These are phyloP conservation scores for Pythium brachiatum DNA, from an alignment of 352 stramenopile species.

Conservation along the genomic window DNA sequence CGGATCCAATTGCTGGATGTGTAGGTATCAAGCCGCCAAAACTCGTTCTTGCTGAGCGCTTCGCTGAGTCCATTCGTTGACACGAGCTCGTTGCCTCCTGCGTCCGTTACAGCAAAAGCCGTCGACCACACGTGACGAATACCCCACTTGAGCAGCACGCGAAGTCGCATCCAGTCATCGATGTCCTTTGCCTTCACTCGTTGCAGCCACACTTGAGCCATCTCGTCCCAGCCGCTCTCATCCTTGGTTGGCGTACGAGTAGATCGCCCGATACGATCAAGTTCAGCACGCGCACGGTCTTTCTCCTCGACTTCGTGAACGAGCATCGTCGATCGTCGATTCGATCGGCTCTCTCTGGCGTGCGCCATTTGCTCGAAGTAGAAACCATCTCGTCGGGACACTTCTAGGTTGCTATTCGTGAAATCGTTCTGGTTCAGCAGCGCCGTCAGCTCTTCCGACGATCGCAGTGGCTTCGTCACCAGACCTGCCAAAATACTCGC, in stretches of 20 bases:
- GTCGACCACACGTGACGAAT: slow-evolving; percentile 74
- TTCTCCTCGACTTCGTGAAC: slow-evolving; percentile 62
- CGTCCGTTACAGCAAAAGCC: slow-evolving; percentile 10
- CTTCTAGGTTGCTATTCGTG: slow-evolving; percentile 65
- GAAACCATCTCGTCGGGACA: slow-evolving; percentile 72
- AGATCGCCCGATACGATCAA: slow-evolving; percentile 67
- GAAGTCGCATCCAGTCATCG: slow-evolving; percentile 85
- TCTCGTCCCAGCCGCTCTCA: slow-evolving; percentile 5
- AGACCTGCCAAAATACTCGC: slow-evolving; percentile 63
- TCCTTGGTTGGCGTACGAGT: slow-evolving; percentile 32
- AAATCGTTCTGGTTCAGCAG: slow-evolving; percentile 67
- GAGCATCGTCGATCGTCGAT: slow-evolving; percentile 54
- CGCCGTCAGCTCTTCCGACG: slow-evolving; percentile 57
- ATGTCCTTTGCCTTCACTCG: slow-evolving; percentile 84
- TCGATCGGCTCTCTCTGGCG: slow-evolving; percentile 63
- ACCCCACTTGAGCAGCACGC: slow-evolving; percentile 74
- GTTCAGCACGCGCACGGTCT: slow-evolving; percentile 51
- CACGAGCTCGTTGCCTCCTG: slow-evolving; percentile 11
- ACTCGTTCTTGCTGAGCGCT: slow-evolving; percentile 53
- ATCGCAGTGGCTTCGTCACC: slow-evolving; percentile 58
- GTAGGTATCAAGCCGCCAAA: slow-evolving; percentile 79
- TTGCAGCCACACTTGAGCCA: slow-evolving; percentile 63
- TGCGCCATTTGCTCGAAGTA: slow-evolving; percentile 85
- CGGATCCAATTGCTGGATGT: slow-evolving; percentile 89
- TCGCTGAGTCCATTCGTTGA: slow-evolving; percentile 20